Conservation (phyloP, 495 filamentous ascomycete species). For the Pyrenula massariospora region DNA sequence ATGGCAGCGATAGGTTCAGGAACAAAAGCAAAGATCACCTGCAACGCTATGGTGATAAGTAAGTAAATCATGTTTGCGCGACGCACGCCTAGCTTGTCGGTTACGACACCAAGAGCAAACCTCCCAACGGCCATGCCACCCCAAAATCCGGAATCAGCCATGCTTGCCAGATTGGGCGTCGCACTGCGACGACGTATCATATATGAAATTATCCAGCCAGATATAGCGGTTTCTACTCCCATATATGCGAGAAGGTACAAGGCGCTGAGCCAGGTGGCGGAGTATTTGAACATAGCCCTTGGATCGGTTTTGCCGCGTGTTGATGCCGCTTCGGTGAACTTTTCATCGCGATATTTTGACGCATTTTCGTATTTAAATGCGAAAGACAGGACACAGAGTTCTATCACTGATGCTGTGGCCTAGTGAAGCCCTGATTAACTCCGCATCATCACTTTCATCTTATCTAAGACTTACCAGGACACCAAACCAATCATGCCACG, state of each 20-base stretch:
- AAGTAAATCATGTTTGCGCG: neutral
- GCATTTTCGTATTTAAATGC: neutral
- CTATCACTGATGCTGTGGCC: neutral
- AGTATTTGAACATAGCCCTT: neutral
- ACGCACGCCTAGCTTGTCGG: neutral
- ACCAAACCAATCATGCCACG: neutral
- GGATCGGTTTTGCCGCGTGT: neutral
- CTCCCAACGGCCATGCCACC: neutral
- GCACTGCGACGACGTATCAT: neutral
- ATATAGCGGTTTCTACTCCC: neutral
- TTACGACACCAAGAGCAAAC: neutral
- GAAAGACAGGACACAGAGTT: neutral
- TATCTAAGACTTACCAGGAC: neutral
- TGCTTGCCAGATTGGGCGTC: neutral
- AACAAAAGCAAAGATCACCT: neutral
- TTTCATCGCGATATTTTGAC: neutral
- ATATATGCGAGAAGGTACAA: neutral
- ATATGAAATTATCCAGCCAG: neutral
- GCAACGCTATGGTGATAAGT: neutral
- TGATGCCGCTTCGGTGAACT: neutral
- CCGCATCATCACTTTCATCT: neutral
- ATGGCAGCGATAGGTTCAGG: neutral
- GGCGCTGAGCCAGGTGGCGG: neutral
- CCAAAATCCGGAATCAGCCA: neutral
- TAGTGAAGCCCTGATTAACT: neutral